A percentile compares a stretch with the other conserved stretches of the same genome.
Conservation (phyloP, 495 filamentous ascomycete species). For the Xylaria acuta region DNA sequence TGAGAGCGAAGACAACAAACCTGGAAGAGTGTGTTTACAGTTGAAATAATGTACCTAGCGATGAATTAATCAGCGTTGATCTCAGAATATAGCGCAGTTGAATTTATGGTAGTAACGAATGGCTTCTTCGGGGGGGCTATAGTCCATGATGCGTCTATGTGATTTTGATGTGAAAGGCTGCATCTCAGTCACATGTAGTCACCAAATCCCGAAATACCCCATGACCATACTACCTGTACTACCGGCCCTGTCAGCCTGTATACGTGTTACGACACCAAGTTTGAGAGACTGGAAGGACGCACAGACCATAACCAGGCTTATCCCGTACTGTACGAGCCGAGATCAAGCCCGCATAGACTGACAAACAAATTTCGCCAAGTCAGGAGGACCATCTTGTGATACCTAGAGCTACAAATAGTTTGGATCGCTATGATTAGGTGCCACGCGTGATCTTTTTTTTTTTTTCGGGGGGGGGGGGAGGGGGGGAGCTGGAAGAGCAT, state of each 20-base stretch:
- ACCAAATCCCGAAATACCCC: not conserved
- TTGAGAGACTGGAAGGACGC: not conserved
- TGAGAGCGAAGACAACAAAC: not conserved
- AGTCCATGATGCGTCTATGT: not conserved
- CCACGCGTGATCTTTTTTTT: not conserved
- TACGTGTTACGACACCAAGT: not conserved
- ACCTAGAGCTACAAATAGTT: not conserved
- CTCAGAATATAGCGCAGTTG: not conserved
- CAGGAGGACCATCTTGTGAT: not conserved
- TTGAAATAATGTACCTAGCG: not conserved
- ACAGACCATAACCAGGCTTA: not conserved
- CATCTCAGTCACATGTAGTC: not conserved
- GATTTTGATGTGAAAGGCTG: not conserved
- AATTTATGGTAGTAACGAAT: not conserved
- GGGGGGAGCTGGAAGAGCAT: not conserved
- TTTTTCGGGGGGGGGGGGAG: too few relatives aligned
- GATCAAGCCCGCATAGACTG: not conserved
- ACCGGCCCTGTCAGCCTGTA: not conserved
- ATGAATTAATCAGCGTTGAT: not conserved
- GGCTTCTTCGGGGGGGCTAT: not conserved
- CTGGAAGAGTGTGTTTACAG: not conserved
- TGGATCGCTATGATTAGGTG: not conserved
- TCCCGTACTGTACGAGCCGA: not conserved
- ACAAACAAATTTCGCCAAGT: not conserved
- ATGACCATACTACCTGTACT: not conserved